Conservation (phyloP, 208 protist species). For the Trypanosoma mega region DNA sequence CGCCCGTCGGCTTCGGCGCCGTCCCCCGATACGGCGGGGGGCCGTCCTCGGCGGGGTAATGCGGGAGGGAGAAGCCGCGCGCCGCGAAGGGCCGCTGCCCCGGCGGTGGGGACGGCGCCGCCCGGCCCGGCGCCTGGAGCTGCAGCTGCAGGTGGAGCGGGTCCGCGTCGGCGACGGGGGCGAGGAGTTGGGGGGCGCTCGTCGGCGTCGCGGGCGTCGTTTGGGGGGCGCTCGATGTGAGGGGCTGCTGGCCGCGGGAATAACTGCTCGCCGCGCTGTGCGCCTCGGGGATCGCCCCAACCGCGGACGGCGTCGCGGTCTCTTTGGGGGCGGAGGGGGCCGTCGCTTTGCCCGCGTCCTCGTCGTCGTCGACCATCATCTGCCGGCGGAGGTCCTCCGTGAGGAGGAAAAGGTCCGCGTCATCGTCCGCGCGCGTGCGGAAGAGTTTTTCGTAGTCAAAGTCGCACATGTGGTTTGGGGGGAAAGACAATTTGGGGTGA, state of each 20-base stretch:
- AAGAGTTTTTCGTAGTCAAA: conserved; percentile 24
- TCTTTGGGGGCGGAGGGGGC: neutral
- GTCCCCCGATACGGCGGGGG: conserved; percentile 19
- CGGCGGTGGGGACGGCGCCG: neutral
- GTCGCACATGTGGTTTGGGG: conserved; percentile 21
- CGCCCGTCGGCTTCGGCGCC: too few species aligned
- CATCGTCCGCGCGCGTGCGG: neutral
- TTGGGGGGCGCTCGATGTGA: conserved; percentile 5
- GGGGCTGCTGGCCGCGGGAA: conserved; percentile 1
- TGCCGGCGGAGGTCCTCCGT: conserved; percentile 12
- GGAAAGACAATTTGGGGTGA: neutral
- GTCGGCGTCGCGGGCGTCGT: neutral
- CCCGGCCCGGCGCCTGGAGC: neutral
- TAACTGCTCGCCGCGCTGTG: conserved; percentile 8
- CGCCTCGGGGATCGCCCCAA: neutral
- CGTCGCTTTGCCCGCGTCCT: conserved; percentile 4
- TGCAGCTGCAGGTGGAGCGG: neutral
- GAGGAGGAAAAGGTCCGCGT: conserved; percentile 2
- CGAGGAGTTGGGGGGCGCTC: neutral
- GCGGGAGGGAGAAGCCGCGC: conserved; percentile 1
- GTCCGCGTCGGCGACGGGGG: neutral
- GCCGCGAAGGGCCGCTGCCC: neutral
- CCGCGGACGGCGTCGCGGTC: neutral
- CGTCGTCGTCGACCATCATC: conserved; percentile 15
- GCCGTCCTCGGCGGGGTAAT: conserved; percentile 7